These are phyloP conservation scores for Amanita phalloides DNA, from an alignment of 768 basidiomycete genomes.

Conservation along the genomic window DNA sequence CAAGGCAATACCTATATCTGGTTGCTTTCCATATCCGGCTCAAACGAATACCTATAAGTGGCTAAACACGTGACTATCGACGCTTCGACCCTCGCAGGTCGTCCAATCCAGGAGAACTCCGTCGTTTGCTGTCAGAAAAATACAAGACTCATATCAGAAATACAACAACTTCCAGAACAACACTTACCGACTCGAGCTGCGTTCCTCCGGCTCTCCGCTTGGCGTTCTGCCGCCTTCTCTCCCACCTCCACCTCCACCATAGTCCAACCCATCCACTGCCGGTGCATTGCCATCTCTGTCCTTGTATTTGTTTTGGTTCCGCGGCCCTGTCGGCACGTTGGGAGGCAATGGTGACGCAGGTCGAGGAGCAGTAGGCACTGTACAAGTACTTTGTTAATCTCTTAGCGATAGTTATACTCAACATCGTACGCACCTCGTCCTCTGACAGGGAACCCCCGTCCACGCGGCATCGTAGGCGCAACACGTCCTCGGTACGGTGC, in stretches of 20 bases:
- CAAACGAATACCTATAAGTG: background rate
- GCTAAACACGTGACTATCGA: constrained; percentile 25
- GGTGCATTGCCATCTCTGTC: constrained; percentile 79
- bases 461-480: constrained; percentile 28
- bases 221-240: constrained; percentile 43
- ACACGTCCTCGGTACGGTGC: constrained; percentile 29
- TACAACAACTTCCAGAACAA: background rate
- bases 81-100: constrained; percentile 62
- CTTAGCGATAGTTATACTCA: no score
- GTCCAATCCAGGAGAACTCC: constrained; percentile 62
- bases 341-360: constrained; percentile 82
- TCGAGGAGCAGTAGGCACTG: constrained; percentile 40
- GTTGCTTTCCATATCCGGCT: background rate
- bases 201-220: constrained; percentile 59
- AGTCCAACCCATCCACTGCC: constrained; percentile 83
- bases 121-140: constrained; percentile 44
- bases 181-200: constrained; percentile 45
- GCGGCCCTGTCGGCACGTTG: constrained; percentile 78
- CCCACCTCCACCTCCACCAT: constrained; percentile 46
- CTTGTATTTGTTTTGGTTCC: constrained; percentile 87
- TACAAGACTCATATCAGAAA: constrained; percentile 1
- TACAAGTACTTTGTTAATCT: constrained; percentile 14
- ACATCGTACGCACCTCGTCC: constrained; percentile 21
- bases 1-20: constrained; percentile 1
- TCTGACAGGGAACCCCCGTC: constrained; percentile 27